Percentiles rank a stretch among this genome's conserved stretches.
These are phyloP conservation scores for Glebionis coronaria DNA, from an alignment of 129 eudicot species.

Conservation along the genomic window DNA sequence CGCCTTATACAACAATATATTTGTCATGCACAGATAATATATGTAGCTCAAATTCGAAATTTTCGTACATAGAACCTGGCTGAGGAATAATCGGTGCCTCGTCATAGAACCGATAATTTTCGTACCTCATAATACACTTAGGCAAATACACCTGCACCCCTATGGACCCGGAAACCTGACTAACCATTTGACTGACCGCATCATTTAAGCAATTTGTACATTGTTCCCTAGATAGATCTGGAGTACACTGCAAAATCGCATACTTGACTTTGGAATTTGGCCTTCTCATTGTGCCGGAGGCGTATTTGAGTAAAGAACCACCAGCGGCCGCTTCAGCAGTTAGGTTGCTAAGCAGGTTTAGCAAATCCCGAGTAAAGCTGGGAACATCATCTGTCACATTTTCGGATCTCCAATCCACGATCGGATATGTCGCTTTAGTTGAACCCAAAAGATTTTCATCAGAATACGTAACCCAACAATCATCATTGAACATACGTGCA, in stretches of 20 bases:
- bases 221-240: conserved; percentile 5
- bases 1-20: too few relatives aligned
- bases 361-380: not conserved
- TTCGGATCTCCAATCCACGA: not conserved
- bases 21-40: too few relatives aligned
- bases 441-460: not conserved
- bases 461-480: not conserved
- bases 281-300: not conserved
- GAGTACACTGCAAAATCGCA: conserved; percentile 15
- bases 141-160: conserved; percentile 6
- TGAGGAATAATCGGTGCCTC: not conserved
- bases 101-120: not conserved
- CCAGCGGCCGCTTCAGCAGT: not conserved
- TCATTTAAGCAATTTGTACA: conserved; percentile 3
- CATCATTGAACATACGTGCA: not conserved
- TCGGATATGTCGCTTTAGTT: not conserved
- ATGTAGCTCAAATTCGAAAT: too few relatives aligned
- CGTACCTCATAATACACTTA: conserved; percentile 1
- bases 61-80: not conserved
- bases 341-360: not conserved
- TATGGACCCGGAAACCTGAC: not conserved
- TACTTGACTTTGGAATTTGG: not conserved
- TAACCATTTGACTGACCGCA: not conserved
- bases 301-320: not conserved
- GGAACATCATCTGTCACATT: not conserved